Conservation (phyloP, 2,329 filamentous ascomycete genomes). For the Sarocladium brachiariae region DNA sequence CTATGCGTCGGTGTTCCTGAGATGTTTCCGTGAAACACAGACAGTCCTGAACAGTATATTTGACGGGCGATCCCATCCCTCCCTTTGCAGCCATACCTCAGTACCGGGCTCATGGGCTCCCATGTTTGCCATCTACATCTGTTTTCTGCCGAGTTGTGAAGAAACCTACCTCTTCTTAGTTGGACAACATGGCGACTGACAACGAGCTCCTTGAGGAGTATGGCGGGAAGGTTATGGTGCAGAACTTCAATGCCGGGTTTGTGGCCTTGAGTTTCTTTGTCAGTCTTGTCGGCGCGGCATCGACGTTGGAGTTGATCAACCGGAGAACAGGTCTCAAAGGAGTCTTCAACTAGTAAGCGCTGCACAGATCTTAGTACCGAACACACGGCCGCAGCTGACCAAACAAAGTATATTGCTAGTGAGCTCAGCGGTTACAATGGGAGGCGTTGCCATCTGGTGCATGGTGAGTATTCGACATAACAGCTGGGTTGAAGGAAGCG, state of each 20-base stretch:
- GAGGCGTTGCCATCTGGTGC: slow-evolving; percentile 67
- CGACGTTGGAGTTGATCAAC: slow-evolving; percentile 77
- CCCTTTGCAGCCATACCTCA: background rate
- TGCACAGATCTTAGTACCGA: background rate
- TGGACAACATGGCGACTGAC: slow-evolving; percentile 1
- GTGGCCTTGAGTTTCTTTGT: slow-evolving; percentile 69
- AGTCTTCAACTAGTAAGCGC: slow-evolving; percentile 58
- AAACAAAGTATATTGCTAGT: slow-evolving; percentile 53
- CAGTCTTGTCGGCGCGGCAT: slow-evolving; percentile 69
- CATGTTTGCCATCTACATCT: background rate
- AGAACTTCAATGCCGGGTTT: slow-evolving; percentile 50
- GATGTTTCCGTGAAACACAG: too few species aligned
- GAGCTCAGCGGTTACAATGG: slow-evolving; percentile 63
- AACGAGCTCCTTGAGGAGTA: slow-evolving; percentile 32
- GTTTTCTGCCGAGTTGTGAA: background rate
- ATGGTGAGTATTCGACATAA: slow-evolving; percentile 48
- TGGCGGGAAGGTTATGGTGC: slow-evolving; percentile 38
- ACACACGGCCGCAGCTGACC: background rate
- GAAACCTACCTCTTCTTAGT: background rate
- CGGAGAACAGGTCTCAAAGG: slow-evolving; percentile 64
- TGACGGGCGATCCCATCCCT: background rate
- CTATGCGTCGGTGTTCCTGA: too few species aligned
- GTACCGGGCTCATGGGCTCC: background rate
- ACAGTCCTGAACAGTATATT: background rate
- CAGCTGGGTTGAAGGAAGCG: too few species aligned